These are phyloP conservation scores for Russula earlei DNA, from an alignment of 768 basidiomycete genomes.

Conservation along the genomic window DNA sequence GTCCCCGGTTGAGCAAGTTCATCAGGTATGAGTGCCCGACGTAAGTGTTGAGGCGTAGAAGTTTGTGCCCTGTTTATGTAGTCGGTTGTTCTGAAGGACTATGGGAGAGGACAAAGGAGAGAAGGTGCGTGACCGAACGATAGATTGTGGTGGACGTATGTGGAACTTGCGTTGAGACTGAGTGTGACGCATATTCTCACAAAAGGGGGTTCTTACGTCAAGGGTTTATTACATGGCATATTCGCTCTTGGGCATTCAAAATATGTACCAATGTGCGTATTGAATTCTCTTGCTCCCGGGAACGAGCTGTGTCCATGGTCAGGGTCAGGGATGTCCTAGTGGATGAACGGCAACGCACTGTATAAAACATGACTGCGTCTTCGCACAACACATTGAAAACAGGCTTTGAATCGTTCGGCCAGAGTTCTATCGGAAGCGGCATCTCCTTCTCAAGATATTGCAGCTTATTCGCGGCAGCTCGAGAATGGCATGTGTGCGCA, in stretches of 20 bases:
- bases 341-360: background rate
- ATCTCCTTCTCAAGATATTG: slow-evolving; percentile 1
- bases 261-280: slow-evolving; percentile 9
- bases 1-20: too few species aligned
- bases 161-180: background rate
- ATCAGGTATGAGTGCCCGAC: too few species aligned
- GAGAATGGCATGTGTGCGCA: background rate
- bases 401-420: background rate
- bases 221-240: background rate
- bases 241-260: background rate
- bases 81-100: too few species aligned
- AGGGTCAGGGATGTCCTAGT: background rate
- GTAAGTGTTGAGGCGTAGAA: too few species aligned
- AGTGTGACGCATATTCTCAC: too few species aligned
- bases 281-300: background rate
- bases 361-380: slow-evolving; percentile 9
- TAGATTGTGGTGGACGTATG: too few species aligned
- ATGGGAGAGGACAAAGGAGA: too few species aligned
- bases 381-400: slow-evolving; percentile 1
- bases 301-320: background rate
- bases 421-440: background rate
- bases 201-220: too few species aligned
- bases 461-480: background rate
- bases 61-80: too few species aligned
- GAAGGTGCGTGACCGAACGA: too few species aligned